Conservation (phyloP, 164 flowering plant species). For the Aristolochia fimbriata region DNA sequence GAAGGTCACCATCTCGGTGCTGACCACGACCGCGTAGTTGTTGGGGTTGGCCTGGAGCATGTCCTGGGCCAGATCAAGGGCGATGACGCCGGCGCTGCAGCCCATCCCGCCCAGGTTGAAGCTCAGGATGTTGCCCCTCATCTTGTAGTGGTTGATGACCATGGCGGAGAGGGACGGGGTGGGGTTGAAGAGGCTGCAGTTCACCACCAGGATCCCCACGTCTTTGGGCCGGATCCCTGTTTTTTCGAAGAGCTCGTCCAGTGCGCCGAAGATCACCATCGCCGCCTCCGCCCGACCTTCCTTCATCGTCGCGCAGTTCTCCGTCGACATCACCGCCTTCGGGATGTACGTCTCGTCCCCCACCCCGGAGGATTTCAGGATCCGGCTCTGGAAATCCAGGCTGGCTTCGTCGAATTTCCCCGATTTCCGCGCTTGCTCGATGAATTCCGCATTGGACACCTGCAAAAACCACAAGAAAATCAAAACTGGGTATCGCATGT, state of each 20-base stretch:
- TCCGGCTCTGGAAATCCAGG: constrained; percentile 54
- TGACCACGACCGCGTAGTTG: constrained; percentile 73
- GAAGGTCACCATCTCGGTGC: constrained; percentile 78
- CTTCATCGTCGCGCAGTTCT: constrained; percentile 64
- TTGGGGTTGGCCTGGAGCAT: constrained; percentile 79
- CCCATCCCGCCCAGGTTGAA: constrained; percentile 92
- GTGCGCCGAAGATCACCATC: constrained; percentile 70
- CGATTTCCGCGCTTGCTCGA: constrained; percentile 46
- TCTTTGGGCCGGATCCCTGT: constrained; percentile 67
- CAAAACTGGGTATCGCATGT: no score
- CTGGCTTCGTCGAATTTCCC: constrained; percentile 64
- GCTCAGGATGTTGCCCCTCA: constrained; percentile 88
- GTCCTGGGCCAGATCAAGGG: constrained; percentile 71
- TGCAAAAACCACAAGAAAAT: no score
- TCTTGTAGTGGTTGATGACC: constrained; percentile 86
- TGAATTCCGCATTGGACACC: constrained; percentile 63
- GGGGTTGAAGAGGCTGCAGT: constrained; percentile 90
- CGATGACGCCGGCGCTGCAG: constrained; percentile 74
- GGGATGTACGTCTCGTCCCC: constrained; percentile 89
- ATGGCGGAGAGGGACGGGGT: constrained; percentile 94
- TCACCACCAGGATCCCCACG: constrained; percentile 74
- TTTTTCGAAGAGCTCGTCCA: constrained; percentile 83
- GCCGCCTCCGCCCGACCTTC: constrained; percentile 82
- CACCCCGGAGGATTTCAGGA: constrained; percentile 62
- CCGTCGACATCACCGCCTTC: constrained; percentile 31